Conservation (phyloP, 768 basidiomycete species). For the Lactarius sanguifluus region DNA sequence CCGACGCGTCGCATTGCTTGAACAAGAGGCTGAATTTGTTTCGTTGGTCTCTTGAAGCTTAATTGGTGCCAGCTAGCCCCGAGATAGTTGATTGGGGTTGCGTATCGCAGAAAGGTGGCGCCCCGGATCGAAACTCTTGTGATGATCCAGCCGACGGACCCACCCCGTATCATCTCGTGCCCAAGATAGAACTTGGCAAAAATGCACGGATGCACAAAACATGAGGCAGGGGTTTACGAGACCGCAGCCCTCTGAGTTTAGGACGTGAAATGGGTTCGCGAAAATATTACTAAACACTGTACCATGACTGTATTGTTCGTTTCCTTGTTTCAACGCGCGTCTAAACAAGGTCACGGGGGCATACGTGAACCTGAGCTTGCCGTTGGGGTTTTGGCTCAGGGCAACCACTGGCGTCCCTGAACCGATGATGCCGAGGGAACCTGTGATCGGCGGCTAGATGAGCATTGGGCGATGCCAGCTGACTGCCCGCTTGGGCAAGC, state of each 20-base stretch:
- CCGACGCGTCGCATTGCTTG: constrained; percentile 10
- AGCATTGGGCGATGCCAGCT: neutral
- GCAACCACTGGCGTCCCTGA: neutral
- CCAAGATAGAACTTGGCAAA: neutral
- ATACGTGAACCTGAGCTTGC: neutral
- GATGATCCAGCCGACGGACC: neutral
- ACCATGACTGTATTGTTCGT: neutral
- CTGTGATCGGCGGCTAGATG: neutral
- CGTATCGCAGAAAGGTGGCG: neutral
- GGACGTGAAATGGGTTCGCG: neutral
- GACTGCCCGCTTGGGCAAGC: neutral
- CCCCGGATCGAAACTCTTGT: neutral
- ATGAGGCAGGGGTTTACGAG: neutral
- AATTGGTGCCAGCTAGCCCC: neutral
- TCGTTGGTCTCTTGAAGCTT: constrained; percentile 14
- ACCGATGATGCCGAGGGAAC: neutral
- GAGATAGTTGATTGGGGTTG: neutral
- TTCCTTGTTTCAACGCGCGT: neutral
- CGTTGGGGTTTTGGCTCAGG: neutral
- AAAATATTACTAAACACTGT: neutral
- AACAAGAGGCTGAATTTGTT: neutral
- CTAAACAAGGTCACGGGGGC: neutral
- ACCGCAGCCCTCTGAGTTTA: neutral
- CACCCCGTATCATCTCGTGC: neutral
- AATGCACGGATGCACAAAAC: neutral